Evolutionary conservation across 495 filamentous ascomycete genomes (phyloP).

Genomic region (Aspergillus avenaceus): DNA sequence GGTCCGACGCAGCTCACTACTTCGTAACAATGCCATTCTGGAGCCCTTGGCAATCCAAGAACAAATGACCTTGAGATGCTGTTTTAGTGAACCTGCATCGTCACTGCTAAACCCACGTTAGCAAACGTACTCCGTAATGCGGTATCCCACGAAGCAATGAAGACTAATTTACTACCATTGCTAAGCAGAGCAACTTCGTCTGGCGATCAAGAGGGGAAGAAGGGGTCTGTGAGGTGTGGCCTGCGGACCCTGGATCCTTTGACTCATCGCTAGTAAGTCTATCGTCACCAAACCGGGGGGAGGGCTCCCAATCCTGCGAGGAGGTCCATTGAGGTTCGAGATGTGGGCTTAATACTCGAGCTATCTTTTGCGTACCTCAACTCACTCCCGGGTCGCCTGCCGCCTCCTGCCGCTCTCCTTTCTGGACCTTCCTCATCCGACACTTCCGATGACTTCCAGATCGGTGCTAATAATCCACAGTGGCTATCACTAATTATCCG

Average conservation of each 20-base stretch:
- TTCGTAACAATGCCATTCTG: neutral
- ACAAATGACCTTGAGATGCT: constrained; percentile 3
- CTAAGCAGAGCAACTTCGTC: neutral
- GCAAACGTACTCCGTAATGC: neutral
- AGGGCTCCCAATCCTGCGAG: constrained; percentile 2
- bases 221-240: constrained; percentile 13
- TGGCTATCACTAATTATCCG: constrained; percentile 17
- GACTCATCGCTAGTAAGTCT: constrained; percentile 1
- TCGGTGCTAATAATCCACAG: constrained; percentile 21
- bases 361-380: neutral
- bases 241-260: constrained; percentile 1
- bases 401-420: constrained; percentile 10
- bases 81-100: neutral
- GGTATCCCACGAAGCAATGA: neutral
- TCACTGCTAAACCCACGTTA: neutral
- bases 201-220: constrained; percentile 15
- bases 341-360: neutral
- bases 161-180: neutral
- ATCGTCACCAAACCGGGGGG: constrained; percentile 1
- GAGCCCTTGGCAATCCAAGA: neutral
- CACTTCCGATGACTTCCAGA: constrained; percentile 20
- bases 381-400: constrained; percentile 5
- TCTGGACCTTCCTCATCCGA: constrained; percentile 13
- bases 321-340: neutral
- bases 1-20: neutral